A percentile compares a stretch with the other conserved stretches of the same genome.
Conservation (phyloP, 2,329 filamentous ascomycete genomes). For the Setomelanomma holmii region DNA sequence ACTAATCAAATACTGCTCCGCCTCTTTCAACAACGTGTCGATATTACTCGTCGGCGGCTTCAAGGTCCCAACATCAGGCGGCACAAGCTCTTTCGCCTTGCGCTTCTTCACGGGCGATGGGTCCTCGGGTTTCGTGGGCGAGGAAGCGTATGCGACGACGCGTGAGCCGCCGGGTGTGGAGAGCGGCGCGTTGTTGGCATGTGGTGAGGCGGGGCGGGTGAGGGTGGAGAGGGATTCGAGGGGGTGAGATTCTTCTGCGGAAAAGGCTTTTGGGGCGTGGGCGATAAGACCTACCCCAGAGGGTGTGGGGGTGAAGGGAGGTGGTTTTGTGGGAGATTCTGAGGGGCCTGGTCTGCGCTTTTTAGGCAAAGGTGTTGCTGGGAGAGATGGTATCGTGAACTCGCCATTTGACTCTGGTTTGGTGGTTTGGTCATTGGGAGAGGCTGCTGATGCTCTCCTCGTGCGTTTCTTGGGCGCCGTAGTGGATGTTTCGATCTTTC, state of each 20-base stretch:
- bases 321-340: constrained; percentile 26
- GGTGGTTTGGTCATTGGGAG: constrained; percentile 6
- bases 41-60: constrained; percentile 64
- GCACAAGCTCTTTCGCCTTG: constrained; percentile 46
- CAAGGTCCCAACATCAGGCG: constrained; percentile 37
- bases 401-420: constrained; percentile 8
- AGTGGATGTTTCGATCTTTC: constrained; percentile 15
- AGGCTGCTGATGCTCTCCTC: constrained; percentile 11
- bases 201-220: constrained; percentile 67
- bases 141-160: constrained; percentile 59
- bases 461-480: constrained; percentile 35
- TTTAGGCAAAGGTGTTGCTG: constrained; percentile 43
- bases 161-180: constrained; percentile 75
- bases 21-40: constrained; percentile 75
- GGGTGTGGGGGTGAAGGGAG: constrained; percentile 54
- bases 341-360: constrained; percentile 23
- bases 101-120: constrained; percentile 53
- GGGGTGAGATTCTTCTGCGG: constrained; percentile 30
- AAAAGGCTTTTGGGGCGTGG: too few species aligned
- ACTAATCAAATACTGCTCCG: constrained; percentile 74
- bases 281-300: constrained; percentile 56
- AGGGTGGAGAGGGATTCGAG: constrained; percentile 31
- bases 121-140: constrained; percentile 39
- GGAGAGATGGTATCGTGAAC: constrained; percentile 21
- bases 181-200: constrained; percentile 72